Evolutionary conservation across 306 rosid species (phyloP).

Genomic region (Amphicarpaea edgeworthii): DNA sequence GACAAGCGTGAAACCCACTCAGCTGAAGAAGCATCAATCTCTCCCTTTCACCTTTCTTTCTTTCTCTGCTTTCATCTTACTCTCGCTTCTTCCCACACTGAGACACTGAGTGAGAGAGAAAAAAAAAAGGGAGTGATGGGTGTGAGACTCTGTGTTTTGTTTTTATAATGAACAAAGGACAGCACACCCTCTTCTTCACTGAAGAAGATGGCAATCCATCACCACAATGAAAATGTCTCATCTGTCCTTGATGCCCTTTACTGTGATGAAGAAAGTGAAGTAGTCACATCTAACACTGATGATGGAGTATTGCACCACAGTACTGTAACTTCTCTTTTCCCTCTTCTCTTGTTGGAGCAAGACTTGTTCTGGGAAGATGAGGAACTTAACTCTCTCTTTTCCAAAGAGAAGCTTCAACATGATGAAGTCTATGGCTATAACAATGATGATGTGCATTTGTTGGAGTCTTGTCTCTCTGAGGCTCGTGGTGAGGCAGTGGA

Average conservation of each 20-base stretch:
- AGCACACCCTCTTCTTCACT: slow-evolving; percentile 63
- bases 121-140: slow-evolving; percentile 45
- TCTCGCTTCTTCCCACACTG: slow-evolving; percentile 45
- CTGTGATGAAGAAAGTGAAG: slow-evolving; percentile 82
- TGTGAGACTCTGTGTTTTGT: slow-evolving; percentile 47
- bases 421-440: slow-evolving; percentile 39
- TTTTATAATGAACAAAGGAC: slow-evolving; percentile 62
- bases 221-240: slow-evolving; percentile 51
- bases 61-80: slow-evolving; percentile 30
- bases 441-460: slow-evolving; percentile 24
- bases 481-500: slow-evolving; percentile 70
- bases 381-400: slow-evolving; percentile 68
- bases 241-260: slow-evolving; percentile 70
- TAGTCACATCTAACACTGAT: too few species aligned
- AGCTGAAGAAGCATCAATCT: slow-evolving; percentile 53
- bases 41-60: slow-evolving; percentile 26
- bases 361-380: slow-evolving; percentile 81
- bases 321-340: slow-evolving; percentile 48
- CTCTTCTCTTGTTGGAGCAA: slow-evolving; percentile 64
- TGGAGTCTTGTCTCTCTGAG: slow-evolving; percentile 38
- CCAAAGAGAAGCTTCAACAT: slow-evolving; percentile 65
- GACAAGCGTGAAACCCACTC: slow-evolving; percentile 85
- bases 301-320: not conserved
- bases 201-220: slow-evolving; percentile 77
- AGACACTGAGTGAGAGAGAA: slow-evolving; percentile 10